phyloP scores from a whole-genome alignment of 1,139 yeast species.

The Yamadazyma atlantica region DNA sequence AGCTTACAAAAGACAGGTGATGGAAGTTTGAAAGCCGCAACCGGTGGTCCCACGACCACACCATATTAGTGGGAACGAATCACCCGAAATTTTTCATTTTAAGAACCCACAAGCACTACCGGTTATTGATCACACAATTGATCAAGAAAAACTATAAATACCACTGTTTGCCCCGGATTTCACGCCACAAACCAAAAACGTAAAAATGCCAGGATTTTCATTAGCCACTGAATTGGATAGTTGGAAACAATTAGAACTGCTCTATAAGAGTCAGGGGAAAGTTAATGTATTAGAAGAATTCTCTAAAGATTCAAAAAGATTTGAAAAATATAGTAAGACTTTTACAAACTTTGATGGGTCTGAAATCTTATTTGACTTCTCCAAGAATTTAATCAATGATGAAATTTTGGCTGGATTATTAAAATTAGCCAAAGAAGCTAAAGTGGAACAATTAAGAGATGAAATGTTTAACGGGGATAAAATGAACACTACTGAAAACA shows the following conservation, averaged over 20 bases:
- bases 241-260: slow-evolving; percentile 73
- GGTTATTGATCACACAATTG: not conserved
- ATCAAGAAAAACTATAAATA: not conserved
- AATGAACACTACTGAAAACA: slow-evolving; percentile 91
- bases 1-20: not conserved
- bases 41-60: too few relatives aligned
- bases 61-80: slow-evolving; percentile 2
- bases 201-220: slow-evolving; percentile 48
- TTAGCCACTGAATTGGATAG: slow-evolving; percentile 78
- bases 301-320: slow-evolving; percentile 69
- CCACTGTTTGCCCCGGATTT: not conserved
- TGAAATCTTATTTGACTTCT: slow-evolving; percentile 87
- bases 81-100: slow-evolving; percentile 2
- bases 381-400: slow-evolving; percentile 89
- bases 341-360: slow-evolving; percentile 84
- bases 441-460: slow-evolving; percentile 83
- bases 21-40: too few relatives aligned
- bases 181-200: too few relatives aligned
- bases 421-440: slow-evolving; percentile 85
- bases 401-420: slow-evolving; percentile 68
- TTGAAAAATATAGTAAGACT: slow-evolving; percentile 70
- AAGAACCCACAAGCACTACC: not conserved
- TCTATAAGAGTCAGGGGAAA: slow-evolving; percentile 68
- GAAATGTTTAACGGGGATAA: slow-evolving; percentile 90
- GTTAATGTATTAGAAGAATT: slow-evolving; percentile 80